Percentiles rank a stretch among this genome's conserved stretches.
phyloP scores from a whole-genome alignment of 345 rosid species.

The Gossypioides kirkii region DNA sequence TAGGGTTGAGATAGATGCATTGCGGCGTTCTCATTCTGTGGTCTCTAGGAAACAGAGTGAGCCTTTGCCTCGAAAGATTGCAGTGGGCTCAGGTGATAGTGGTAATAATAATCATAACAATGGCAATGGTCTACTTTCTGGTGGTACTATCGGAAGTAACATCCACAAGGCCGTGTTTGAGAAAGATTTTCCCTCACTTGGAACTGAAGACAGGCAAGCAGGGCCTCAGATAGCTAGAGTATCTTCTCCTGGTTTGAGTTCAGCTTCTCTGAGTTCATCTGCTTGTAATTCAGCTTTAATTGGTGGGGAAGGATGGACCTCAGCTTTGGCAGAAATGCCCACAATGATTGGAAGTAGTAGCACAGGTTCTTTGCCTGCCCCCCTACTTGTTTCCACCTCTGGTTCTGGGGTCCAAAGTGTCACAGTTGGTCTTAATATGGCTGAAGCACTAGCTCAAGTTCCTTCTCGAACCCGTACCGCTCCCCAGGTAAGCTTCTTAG shows the following conservation, averaged over 20 bases:
- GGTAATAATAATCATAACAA: slow-evolving; percentile 34
- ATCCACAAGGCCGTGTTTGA: slow-evolving; percentile 62
- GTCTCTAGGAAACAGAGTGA: slow-evolving; percentile 63
- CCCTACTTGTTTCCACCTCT: slow-evolving; percentile 30
- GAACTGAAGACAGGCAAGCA: slow-evolving; percentile 57
- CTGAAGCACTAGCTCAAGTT: slow-evolving; percentile 83
- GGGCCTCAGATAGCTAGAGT: slow-evolving; percentile 58
- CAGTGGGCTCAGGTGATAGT: slow-evolving; percentile 43
- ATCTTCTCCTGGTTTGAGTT: slow-evolving; percentile 69
- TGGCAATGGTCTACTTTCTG: slow-evolving; percentile 52
- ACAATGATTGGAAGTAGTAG: slow-evolving; percentile 43
- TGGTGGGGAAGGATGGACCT: slow-evolving; percentile 81
- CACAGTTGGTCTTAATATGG: slow-evolving; percentile 65
- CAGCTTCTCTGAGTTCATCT: slow-evolving; percentile 61
- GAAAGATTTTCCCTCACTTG: slow-evolving; percentile 80
- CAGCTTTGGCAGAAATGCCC: slow-evolving; percentile 76
- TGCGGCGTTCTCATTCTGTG: slow-evolving; percentile 64
- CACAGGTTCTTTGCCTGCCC: slow-evolving; percentile 35
- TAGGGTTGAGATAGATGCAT: slow-evolving; percentile 45
- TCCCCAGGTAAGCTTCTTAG: slow-evolving; percentile 49
- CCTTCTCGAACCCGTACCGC: slow-evolving; percentile 51
- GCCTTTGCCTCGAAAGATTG: slow-evolving; percentile 33
- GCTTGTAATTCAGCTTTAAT: slow-evolving; percentile 57
- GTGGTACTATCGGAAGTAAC: slow-evolving; percentile 30
- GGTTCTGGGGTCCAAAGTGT: slow-evolving; percentile 35